phyloP scores from a whole-genome alignment of 1,139 yeast genomes.

The Hyphopichia pseudoburtonii region DNA sequence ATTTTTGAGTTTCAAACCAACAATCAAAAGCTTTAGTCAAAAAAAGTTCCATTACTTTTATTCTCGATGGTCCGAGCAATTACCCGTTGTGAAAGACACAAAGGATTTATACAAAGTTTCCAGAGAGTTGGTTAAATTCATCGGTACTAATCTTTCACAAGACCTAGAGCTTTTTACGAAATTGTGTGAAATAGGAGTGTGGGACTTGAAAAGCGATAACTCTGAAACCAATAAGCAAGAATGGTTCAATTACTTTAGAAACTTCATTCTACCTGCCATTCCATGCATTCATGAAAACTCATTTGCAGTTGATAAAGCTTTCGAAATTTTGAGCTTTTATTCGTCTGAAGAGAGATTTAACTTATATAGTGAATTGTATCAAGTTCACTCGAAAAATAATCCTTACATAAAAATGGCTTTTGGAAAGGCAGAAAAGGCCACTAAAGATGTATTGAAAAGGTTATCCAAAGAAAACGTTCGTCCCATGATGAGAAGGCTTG shows the following conservation, averaged over 20 bases:
- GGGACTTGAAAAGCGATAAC: conserved; percentile 27
- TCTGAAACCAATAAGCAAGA: conserved; percentile 26
- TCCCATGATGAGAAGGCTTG: conserved; percentile 74
- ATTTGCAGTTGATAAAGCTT: conserved; percentile 62
- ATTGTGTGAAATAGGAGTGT: conserved; percentile 57
- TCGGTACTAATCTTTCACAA: conserved; percentile 58
- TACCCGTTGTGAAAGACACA: conserved; percentile 37
- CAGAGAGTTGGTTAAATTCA: conserved; percentile 50
- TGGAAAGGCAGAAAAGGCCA: conserved; percentile 73
- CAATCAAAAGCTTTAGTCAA: conserved; percentile 24
- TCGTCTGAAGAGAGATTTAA: conserved; percentile 69
- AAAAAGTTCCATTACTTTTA: conserved; percentile 50
- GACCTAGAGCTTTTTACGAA: conserved; percentile 53
- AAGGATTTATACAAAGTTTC: conserved; percentile 50
- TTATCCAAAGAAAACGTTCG: conserved; percentile 83
- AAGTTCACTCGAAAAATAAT: conserved; percentile 56
- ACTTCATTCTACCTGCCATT: conserved; percentile 67
- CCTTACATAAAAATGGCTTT: conserved; percentile 63
- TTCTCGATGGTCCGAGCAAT: conserved; percentile 44
- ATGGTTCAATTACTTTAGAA: conserved; percentile 68
- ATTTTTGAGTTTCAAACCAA: conserved; percentile 33
- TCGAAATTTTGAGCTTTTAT: conserved; percentile 50
- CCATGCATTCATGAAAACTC: conserved; percentile 63
- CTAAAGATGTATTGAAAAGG: conserved; percentile 78
- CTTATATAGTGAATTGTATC: conserved; percentile 77